A percentile compares a stretch with the other conserved stretches of the same genome.
Conservation (phyloP, 2,329 filamentous ascomycete genomes). For the Trichoderma breve region DNA sequence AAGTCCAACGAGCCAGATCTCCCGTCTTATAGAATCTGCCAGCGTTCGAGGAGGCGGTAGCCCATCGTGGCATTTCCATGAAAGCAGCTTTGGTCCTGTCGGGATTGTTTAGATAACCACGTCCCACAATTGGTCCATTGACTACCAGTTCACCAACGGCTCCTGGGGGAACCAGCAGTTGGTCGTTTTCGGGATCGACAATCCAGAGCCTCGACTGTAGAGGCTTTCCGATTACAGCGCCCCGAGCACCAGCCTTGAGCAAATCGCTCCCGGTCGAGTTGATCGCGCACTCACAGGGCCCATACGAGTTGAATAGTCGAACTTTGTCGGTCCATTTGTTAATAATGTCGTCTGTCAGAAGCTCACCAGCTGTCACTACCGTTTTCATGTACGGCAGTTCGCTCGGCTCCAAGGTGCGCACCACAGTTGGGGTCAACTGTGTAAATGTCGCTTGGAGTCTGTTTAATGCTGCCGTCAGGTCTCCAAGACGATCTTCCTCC, state of each 20-base stretch:
- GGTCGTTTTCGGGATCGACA: not conserved
- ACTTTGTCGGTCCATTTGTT: slow-evolving; percentile 13
- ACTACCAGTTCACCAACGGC: slow-evolving; percentile 34
- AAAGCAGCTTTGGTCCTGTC: not conserved
- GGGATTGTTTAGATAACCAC: not conserved
- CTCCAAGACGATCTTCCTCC: slow-evolving; percentile 22
- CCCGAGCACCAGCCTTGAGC: not conserved
- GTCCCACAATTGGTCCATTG: not conserved
- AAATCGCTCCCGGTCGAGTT: not conserved
- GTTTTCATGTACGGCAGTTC: slow-evolving; percentile 17
- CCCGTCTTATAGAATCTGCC: not conserved
- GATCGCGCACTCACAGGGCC: slow-evolving; percentile 24
- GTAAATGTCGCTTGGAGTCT: not conserved
- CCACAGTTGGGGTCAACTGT: slow-evolving; percentile 21
- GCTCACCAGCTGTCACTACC: slow-evolving; percentile 23
- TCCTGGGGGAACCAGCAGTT: slow-evolving; percentile 32
- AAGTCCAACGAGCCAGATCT: not conserved
- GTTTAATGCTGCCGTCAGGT: slow-evolving; percentile 15
- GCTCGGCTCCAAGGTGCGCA: slow-evolving; percentile 18
- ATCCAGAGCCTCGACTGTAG: not conserved
- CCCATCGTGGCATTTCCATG: not conserved
- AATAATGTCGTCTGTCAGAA: slow-evolving; percentile 10
- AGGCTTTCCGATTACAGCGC: not conserved
- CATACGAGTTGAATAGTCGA: slow-evolving; percentile 23
- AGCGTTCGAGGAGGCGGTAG: not conserved